Base-by-base conservation (phyloP, 495 filamentous ascomycete genomes). In the Penicillium parvum region DNA sequence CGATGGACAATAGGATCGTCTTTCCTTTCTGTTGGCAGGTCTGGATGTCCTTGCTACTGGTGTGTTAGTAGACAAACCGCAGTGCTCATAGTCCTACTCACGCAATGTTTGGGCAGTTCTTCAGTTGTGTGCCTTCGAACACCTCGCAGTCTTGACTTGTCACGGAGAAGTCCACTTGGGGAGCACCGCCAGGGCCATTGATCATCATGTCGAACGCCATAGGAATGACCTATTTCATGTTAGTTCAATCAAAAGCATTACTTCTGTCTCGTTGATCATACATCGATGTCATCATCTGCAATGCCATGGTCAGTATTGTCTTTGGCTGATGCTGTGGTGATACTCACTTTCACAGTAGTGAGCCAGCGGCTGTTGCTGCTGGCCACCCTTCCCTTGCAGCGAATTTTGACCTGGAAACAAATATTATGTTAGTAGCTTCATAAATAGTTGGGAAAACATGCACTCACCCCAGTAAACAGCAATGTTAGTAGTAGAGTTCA, bases 1-100 rank as follows among this genome's bases (percentile, higher is more conserved):
- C 82, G 33, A 88, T 72, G 21, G 81, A 85, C 4, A 88, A 57
- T 19, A 88, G 57, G 46, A 90, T 75, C 0, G 76, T 81, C 57
- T 86, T 88, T 33, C 78, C 78, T 36, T 69, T 58, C 4, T 60
- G 25, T 55, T 90, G 84, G 65, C 85, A 90, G 6, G 65, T 65
- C 32, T 64, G 64, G 57, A 90, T 87, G 45, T 88, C 79, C 32
- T 49, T 33, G 4, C 69, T 72, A 28, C 37, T 4, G n/a, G 15
- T 5, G 1, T 25, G 44, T 66, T 40, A 64, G 57, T 49, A 35
- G 19, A 34, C 2, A 15, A 9, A 7, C 11, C 26, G 12, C 32
- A 40, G 25, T 25, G 5, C 16, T 15, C 5, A 5, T 19, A 2
- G 3, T 6, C 11, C 29, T 36, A 48, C 60, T 32, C 67, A 81